Conservation (phyloP, 257 asterid species). For the Cruciata laevipes region DNA sequence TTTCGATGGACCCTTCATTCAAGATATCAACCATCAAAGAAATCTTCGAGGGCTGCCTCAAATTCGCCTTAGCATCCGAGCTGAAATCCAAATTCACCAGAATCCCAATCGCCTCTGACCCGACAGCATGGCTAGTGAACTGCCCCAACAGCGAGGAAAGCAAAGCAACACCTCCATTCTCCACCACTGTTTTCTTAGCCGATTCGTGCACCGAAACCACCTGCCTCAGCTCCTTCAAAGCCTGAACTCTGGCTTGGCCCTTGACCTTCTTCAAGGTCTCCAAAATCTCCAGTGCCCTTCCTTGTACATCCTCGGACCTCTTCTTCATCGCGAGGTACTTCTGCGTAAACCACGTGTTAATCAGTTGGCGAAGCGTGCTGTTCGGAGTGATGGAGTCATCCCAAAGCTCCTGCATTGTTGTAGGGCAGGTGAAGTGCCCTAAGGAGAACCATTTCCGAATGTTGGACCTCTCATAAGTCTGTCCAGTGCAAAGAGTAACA, state of each 20-base stretch:
- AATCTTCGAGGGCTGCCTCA: slow-evolving; percentile 63
- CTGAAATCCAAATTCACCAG: slow-evolving; percentile 51
- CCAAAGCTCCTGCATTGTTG: slow-evolving; percentile 83
- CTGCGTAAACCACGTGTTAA: slow-evolving; percentile 66
- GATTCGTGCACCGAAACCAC: slow-evolving; percentile 40
- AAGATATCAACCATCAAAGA: slow-evolving; percentile 58
- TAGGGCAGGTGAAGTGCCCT: slow-evolving; percentile 78
- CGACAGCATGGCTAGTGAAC: slow-evolving; percentile 60
- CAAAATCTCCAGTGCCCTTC: slow-evolving; percentile 63
- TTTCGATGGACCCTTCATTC: slow-evolving; percentile 69
- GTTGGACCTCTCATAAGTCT: slow-evolving; percentile 70
- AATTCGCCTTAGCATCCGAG: slow-evolving; percentile 35
- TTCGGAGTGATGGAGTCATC: slow-evolving; percentile 69
- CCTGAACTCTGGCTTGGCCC: slow-evolving; percentile 56
- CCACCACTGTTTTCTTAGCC: slow-evolving; percentile 48
- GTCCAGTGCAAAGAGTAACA: slow-evolving; percentile 84
- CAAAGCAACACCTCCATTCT: slow-evolving; percentile 43
- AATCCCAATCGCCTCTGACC: slow-evolving; percentile 56
- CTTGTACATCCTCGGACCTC: slow-evolving; percentile 68
- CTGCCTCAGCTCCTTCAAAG: slow-evolving; percentile 50
- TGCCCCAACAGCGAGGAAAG: slow-evolving; percentile 57
- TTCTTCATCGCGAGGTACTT: slow-evolving; percentile 76
- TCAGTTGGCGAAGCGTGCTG: slow-evolving; percentile 49
- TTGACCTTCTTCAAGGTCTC: slow-evolving; percentile 53
- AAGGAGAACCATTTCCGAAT: slow-evolving; percentile 72